Evolutionary conservation across 2,329 filamentous ascomycete genomes (phyloP).

Genomic region (Pseudocercospora pini-densiflorae): DNA sequence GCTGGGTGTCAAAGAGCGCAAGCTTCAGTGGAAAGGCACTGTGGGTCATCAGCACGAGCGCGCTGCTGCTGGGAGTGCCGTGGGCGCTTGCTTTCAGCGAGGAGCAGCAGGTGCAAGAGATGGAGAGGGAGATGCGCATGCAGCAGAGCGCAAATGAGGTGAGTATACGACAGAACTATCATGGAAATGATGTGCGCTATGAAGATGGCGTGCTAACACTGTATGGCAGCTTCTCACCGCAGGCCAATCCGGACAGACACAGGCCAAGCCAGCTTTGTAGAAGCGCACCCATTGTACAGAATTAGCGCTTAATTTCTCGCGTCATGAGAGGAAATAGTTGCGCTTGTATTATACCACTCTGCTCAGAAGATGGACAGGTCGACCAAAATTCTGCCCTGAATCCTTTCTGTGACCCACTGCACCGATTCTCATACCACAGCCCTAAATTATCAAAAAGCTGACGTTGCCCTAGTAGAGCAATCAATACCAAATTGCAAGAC

Average conservation of each 20-base stretch:
- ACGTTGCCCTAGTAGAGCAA: not conserved
- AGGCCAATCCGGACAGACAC: slow-evolving; percentile 25
- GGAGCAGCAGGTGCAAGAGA: slow-evolving; percentile 95
- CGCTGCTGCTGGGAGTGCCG: slow-evolving; percentile 86
- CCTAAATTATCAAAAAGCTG: not conserved
- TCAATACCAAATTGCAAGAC: not conserved
- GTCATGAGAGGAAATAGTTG: slow-evolving; percentile 19
- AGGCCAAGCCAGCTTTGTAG: slow-evolving; percentile 34
- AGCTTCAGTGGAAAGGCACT: slow-evolving; percentile 81
- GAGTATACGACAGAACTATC: slow-evolving; percentile 34
- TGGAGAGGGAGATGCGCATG: slow-evolving; percentile 98
- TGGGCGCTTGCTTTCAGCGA: slow-evolving; percentile 92
- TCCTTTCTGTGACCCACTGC: not conserved
- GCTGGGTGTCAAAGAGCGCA: slow-evolving; percentile 64
- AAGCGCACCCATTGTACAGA: slow-evolving; percentile 13
- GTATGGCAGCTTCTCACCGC: slow-evolving; percentile 32
- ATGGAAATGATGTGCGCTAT: not conserved
- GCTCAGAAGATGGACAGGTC: slow-evolving; percentile 18
- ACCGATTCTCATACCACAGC: not conserved
- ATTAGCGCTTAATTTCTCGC: slow-evolving; percentile 13
- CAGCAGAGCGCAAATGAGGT: slow-evolving; percentile 87
- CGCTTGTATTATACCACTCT: slow-evolving; percentile 33
- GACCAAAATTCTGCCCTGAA: not conserved
- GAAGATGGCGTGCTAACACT: slow-evolving; percentile 20
- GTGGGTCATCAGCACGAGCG: slow-evolving; percentile 89